Evolutionary conservation across 1,139 yeast genomes (phyloP), one percentile per base, ranked within the genome.

Genomic region (Candida smagusa): DNA sequence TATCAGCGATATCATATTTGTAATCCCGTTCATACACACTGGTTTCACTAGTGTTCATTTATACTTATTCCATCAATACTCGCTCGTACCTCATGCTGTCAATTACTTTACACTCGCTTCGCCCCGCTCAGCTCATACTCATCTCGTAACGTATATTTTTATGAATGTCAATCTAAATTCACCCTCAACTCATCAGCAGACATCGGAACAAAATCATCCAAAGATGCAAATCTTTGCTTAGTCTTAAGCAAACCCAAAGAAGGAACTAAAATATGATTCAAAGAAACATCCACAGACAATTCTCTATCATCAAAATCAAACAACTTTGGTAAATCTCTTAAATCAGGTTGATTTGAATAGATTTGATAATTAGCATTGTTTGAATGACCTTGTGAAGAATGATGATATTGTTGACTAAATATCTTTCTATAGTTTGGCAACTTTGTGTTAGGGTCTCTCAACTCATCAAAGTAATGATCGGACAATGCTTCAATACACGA

Each of bases 401-500:
- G 53, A 42, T 59, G 59, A 42, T 59, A 60, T 44, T 67, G 72
- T 48, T 68, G 72, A 42, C 66, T 60, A 49, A 71, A 70, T 34
- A 71, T 58, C 52, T 71, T 71, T 44, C 77, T 59, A 54, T 69
- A 71, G 53, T 71, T 70, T 24, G 87, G 86, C 45, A 81, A 65
- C 52, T 63, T 66, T 9, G 83, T 76, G 31, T 60, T 58, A 34
- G 74, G 72, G 39, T 68, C 70, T 49, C 86, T 74, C 49, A 87
- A 72, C 58, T 84, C 92, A 58, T 85, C 84, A 61, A 88, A 87
- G 65, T 84, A 86, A 9, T 78, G 79, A 56, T 84, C 84, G 34
- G 77, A 66, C 61, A 87, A 63, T 2, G 85, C 84, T 48, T 83
- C 79, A 37, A 81, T 68, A 35, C 95, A 85, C 32, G 82, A 69